phyloP scores from a whole-genome alignment of 2,329 filamentous ascomycete genomes.

The Dendryphion nanum region DNA sequence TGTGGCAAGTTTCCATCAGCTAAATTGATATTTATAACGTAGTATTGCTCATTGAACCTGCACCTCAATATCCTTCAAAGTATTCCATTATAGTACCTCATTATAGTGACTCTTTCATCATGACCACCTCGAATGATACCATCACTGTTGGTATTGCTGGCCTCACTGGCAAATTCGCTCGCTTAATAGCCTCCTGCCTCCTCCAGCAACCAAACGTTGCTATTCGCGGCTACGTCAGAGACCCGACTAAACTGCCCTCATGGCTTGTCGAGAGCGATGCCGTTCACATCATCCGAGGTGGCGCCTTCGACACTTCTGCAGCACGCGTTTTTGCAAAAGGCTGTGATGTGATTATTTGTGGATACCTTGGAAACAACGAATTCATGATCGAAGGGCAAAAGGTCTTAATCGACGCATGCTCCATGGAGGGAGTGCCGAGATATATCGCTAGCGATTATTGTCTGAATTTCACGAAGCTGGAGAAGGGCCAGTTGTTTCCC shows the following conservation, averaged over 20 bases:
- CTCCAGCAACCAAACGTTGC: slow-evolving; percentile 21
- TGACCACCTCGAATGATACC: no score
- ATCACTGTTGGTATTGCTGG: slow-evolving; percentile 29
- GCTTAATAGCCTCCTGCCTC: slow-evolving; percentile 24
- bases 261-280: slow-evolving; percentile 9
- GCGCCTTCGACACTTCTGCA: slow-evolving; percentile 18
- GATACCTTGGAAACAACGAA: slow-evolving; percentile 39
- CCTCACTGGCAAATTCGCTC: slow-evolving; percentile 36
- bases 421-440: slow-evolving; percentile 31
- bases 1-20: no score
- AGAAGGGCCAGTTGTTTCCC: slow-evolving; percentile 34
- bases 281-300: slow-evolving; percentile 26
- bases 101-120: no score
- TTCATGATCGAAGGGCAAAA: slow-evolving; percentile 46
- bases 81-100: no score
- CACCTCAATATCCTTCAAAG: no score
- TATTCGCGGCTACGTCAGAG: slow-evolving; percentile 29
- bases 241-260: slow-evolving; percentile 21
- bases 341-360: slow-evolving; percentile 41
- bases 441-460: slow-evolving; percentile 45
- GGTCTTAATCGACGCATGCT: slow-evolving; percentile 42
- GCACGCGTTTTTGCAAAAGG: slow-evolving; percentile 27
- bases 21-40: no score
- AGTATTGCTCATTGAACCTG: no score
- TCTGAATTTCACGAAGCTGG: slow-evolving; percentile 42